Evolutionary conservation across 805 yeast species (phyloP).

Genomic region (Jamesozyma jinghongensis): DNA sequence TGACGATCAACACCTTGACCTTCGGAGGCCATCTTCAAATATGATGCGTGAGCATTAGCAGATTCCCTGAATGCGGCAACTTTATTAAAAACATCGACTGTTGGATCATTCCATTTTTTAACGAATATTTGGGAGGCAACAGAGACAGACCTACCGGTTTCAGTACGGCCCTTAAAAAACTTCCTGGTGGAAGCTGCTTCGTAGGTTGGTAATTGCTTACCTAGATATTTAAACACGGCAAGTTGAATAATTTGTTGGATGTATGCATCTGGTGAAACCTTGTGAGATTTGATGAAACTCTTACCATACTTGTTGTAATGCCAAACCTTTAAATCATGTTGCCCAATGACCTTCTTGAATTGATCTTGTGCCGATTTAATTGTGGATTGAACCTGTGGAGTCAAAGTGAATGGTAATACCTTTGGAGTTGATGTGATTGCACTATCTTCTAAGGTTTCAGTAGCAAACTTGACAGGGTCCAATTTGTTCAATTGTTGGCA

Average conservation of each 20-base stretch:
- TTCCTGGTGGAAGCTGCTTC: constrained; percentile 93
- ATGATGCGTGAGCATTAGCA: constrained; percentile 60
- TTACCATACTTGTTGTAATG: constrained; percentile 83
- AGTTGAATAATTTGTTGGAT: constrained; percentile 86
- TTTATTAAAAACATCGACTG: constrained; percentile 42
- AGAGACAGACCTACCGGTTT: constrained; percentile 82
- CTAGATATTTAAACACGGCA: constrained; percentile 77
- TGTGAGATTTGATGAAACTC: constrained; percentile 70
- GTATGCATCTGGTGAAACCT: constrained; percentile 87
- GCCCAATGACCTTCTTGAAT: constrained; percentile 43
- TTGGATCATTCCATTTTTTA: constrained; percentile 56
- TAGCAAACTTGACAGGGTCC: constrained; percentile 28
- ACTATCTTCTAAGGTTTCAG: neutral
- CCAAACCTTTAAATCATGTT: constrained; percentile 71
- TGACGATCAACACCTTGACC: constrained; percentile 94
- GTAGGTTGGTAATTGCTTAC: constrained; percentile 79
- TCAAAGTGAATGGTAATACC: constrained; percentile 48
- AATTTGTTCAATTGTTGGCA: constrained; percentile 46
- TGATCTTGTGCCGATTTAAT: constrained; percentile 48
- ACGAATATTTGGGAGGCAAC: constrained; percentile 62
- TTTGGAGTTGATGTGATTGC: constrained; percentile 2
- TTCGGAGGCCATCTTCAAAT: constrained; percentile 65
- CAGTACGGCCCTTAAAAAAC: constrained; percentile 86
- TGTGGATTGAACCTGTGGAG: constrained; percentile 40
- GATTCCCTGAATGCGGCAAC: constrained; percentile 64